Conservation (phyloP, 2,329 filamentous ascomycete species). For the Podosphaera leucotricha region DNA sequence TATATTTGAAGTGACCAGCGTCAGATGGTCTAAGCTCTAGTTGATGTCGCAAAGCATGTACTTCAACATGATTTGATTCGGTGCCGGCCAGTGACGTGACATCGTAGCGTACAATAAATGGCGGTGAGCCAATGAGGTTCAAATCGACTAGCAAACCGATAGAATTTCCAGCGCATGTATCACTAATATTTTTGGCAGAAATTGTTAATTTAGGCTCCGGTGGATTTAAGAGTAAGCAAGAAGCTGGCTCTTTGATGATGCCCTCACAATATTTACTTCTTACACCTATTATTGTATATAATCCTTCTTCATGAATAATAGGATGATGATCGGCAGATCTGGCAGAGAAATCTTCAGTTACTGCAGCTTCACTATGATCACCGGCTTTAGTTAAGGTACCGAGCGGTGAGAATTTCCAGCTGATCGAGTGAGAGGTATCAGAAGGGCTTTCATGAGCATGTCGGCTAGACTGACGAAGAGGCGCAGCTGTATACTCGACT, state of each 20-base stretch:
- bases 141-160: conserved; percentile 76
- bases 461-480: conserved; percentile 15
- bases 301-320: conserved; percentile 49
- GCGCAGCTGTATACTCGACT: conserved; percentile 41
- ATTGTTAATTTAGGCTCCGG: conserved; percentile 62
- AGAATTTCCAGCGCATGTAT: conserved; percentile 86
- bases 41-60: conserved; percentile 58
- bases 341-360: conserved; percentile 32
- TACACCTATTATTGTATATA: conserved; percentile 67
- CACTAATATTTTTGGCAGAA: conserved; percentile 58
- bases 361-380: conserved; percentile 38
- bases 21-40: conserved; percentile 60
- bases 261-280: conserved; percentile 63
- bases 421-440: conserved; percentile 46
- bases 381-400: conserved; percentile 44
- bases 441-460: conserved; percentile 18
- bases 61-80: conserved; percentile 20
- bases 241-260: conserved; percentile 78
- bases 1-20: conserved; percentile 70
- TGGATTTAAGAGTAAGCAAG: conserved; percentile 80
- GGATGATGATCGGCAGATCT: conserved; percentile 40
- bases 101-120: conserved; percentile 64
- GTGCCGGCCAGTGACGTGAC: conserved; percentile 36
- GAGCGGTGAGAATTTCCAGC: conserved; percentile 63
- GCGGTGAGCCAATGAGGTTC: conserved; percentile 77